Percentiles rank a stretch among this genome's conserved stretches.
phyloP scores from a whole-genome alignment of 441 rosid species.

The Erodium moschatum region DNA sequence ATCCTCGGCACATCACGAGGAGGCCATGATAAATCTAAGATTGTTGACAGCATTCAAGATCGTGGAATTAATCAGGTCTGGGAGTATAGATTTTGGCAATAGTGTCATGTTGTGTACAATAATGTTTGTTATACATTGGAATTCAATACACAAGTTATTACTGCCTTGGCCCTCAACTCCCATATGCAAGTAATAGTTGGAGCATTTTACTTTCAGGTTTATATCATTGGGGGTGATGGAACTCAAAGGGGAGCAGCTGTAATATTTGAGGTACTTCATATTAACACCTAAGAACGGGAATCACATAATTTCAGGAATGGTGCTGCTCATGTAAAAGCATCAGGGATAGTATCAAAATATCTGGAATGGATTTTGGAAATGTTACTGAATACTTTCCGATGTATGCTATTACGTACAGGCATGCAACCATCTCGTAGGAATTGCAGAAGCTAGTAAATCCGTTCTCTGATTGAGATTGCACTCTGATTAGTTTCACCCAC shows the following conservation, averaged over 20 bases:
- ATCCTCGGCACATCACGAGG: constrained; percentile 86
- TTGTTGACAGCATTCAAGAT: constrained; percentile 89
- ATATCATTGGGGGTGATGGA: constrained; percentile 91
- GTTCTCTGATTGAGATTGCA: not conserved
- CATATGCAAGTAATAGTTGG: not conserved
- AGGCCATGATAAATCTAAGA: constrained; percentile 78
- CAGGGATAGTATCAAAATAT: not conserved
- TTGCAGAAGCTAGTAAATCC: not conserved
- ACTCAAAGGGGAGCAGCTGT: constrained; percentile 78
- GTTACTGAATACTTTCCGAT: not conserved
- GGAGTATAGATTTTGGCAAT: not conserved
- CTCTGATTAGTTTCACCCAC: not conserved
- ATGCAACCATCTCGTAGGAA: no score
- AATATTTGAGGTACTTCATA: constrained; percentile 56
- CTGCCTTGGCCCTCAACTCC: constrained; percentile 4
- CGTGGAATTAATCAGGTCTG: constrained; percentile 81
- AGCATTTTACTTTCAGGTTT: constrained; percentile 18
- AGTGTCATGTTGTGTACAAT: not conserved
- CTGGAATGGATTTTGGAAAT: not conserved
- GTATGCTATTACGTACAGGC: no score
- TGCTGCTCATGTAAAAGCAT: not conserved
- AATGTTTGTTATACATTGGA: not conserved
- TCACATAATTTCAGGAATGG: no score
- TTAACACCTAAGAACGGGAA: not conserved
- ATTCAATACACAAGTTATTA: not conserved